Evolutionary conservation across 495 filamentous ascomycete species (phyloP).

Genomic region (Talaromyces nanjingensis): DNA sequence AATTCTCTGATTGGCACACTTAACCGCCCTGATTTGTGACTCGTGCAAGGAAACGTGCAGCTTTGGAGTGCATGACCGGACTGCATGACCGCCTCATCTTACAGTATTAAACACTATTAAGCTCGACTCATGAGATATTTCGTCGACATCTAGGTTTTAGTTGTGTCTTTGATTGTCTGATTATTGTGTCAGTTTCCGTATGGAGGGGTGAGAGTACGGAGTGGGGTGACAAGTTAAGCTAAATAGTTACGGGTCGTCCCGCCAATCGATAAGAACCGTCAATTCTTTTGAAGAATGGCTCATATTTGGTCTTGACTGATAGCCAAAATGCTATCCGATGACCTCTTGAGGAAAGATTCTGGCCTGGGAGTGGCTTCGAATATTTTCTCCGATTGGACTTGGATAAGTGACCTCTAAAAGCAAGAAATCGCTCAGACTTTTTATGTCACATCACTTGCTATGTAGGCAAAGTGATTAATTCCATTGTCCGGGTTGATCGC

Average conservation of each 20-base stretch:
- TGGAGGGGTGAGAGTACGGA: not conserved
- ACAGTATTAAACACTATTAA: not conserved
- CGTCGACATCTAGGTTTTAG: not conserved
- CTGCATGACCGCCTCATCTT: conserved; percentile 8
- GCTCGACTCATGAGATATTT: not conserved
- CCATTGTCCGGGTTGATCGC: not conserved
- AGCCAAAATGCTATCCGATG: not conserved
- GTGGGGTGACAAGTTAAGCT: conserved; percentile 1
- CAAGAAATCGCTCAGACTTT: not conserved
- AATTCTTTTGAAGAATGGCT: not conserved
- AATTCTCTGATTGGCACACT: not conserved
- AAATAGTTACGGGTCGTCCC: not conserved
- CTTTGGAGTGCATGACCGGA: conserved; percentile 6
- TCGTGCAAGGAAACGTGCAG: not conserved
- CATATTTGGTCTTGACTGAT: not conserved
- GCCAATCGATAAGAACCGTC: conserved; percentile 7
- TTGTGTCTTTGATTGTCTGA: not conserved
- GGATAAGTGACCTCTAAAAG: not conserved
- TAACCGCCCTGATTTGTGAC: conserved; percentile 5
- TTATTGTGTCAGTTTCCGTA: not conserved
- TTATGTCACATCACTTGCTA: not conserved
- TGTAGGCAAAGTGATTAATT: not conserved
- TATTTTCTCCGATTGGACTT: conserved; percentile 2
- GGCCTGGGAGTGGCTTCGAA: not conserved
- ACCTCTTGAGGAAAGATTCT: not conserved